A percentile compares a stretch with the other conserved stretches of the same genome.
phyloP scores from a whole-genome alignment of 106 monocot genomes.

The Dendrobium officinale region DNA sequence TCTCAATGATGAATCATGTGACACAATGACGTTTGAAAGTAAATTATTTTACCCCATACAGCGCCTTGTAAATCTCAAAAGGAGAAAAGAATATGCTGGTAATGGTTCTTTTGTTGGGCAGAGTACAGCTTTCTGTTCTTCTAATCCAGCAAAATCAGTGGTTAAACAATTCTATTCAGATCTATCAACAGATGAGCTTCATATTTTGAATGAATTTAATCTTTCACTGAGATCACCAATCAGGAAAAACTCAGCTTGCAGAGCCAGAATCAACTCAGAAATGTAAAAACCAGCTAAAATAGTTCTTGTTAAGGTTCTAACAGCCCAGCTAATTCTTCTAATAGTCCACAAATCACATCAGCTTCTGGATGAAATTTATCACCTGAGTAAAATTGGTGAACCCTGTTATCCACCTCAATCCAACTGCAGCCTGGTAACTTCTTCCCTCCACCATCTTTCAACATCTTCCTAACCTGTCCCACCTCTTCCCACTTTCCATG shows the following conservation, averaged over 20 bases:
- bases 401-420: slow-evolving; percentile 66
- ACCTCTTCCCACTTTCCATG: slow-evolving; percentile 79
- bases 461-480: slow-evolving; percentile 57
- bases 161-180: neutral
- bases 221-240: neutral
- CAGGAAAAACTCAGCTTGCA: neutral
- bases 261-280: neutral
- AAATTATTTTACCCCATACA: too few species aligned
- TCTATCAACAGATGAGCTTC: neutral
- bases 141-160: too few species aligned
- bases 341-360: slow-evolving; percentile 42
- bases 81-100: neutral
- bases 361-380: slow-evolving; percentile 46
- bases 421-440: slow-evolving; percentile 96
- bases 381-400: slow-evolving; percentile 65
- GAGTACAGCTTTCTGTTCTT: neutral
- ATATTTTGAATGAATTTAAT: neutral
- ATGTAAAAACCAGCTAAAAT: neutral
- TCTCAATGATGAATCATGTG: neutral
- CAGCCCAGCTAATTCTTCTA: slow-evolving; percentile 34
- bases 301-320: slow-evolving; percentile 30
- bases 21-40: too few species aligned
- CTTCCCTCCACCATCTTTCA: slow-evolving; percentile 57
- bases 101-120: neutral
- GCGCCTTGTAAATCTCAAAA: neutral